These are phyloP conservation scores for Pyricularia grisea DNA, from an alignment of 2,329 filamentous ascomycete species.

Conservation along the genomic window DNA sequence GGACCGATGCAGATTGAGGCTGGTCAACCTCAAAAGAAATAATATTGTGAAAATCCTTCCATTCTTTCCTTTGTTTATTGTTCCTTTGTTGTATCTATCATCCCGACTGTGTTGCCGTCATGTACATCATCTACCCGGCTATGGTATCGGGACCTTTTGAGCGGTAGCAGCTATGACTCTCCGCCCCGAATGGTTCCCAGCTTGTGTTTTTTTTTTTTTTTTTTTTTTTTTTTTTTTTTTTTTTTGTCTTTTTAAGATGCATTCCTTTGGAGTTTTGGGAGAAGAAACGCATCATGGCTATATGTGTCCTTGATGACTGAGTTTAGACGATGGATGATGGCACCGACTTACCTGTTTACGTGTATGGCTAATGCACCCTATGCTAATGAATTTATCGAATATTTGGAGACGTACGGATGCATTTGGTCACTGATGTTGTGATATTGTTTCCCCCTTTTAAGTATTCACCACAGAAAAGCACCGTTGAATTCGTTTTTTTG, in stretches of 20 bases:
- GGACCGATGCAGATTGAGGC: neutral
- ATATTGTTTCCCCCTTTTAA: neutral
- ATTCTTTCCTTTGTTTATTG: neutral
- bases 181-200: neutral
- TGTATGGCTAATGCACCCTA: neutral
- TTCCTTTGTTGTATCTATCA: neutral
- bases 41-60: neutral
- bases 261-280: neutral
- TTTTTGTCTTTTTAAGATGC: neutral
- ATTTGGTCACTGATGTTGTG: neutral
- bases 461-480: neutral
- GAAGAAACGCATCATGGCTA: neutral
- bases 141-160: neutral
- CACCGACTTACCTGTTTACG: neutral
- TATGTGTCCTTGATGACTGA: neutral
- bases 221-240: neutral
- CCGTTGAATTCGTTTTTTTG: neutral
- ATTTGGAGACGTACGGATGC: neutral
- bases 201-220: neutral
- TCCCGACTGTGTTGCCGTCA: neutral
- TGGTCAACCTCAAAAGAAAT: neutral
- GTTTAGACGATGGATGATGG: neutral
- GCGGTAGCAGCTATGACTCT: neutral
- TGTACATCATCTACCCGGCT: neutral
- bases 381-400: neutral